Base-by-base conservation (phyloP, 140 eudicot species). In the Oenanthe javanica region DNA sequence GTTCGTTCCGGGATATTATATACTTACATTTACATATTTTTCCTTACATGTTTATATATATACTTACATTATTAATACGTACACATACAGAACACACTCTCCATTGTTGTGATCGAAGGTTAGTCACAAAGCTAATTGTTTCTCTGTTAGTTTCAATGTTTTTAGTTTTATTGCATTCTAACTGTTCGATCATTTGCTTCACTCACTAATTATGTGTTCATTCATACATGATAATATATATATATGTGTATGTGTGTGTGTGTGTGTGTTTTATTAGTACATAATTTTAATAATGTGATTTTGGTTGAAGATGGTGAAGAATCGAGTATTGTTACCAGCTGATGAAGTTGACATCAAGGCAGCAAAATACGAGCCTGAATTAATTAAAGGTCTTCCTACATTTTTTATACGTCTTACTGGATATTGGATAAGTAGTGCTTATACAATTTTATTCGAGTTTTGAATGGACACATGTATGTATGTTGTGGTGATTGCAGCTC, bases 321-420 rank as follows among this genome's bases (percentile, higher is more conserved):
- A 84, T 89, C 83, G 72, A 69, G 79, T 87, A 31, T 83, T 91
- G 91, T 79, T 91, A 84, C 93, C 96, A 57, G 91, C 91, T 46
- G 66, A 80, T 36, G 82, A 89, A 83, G 90, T 89, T 54, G 96
- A 89, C 81, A 67, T 79, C 71, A 76, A 84, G 40, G 50, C 83
- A 19, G 89, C 83, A 74, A 89, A 91, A 64, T 91, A 89, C 25
- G 79, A 87, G 81, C 81, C 82, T 45, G 93, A 87, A 49, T 77
- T 50, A 77, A 86, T 86, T 42, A 76, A 89, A 87, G 91, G 93
- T 91, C 13, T 1, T 70, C 0, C 66, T 27, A 69, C 9, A 7
- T 70, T 71, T 63, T 63, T 79, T 31, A 38, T 51, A n/a, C 15
- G 23, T 63, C 9, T 63, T 63, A 23, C 15, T 63, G 55, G 11